Percentiles rank a stretch among this genome's conserved stretches.
phyloP scores from a whole-genome alignment of 2,329 filamentous ascomycete genomes.

The Dichotomopilus funicola region DNA sequence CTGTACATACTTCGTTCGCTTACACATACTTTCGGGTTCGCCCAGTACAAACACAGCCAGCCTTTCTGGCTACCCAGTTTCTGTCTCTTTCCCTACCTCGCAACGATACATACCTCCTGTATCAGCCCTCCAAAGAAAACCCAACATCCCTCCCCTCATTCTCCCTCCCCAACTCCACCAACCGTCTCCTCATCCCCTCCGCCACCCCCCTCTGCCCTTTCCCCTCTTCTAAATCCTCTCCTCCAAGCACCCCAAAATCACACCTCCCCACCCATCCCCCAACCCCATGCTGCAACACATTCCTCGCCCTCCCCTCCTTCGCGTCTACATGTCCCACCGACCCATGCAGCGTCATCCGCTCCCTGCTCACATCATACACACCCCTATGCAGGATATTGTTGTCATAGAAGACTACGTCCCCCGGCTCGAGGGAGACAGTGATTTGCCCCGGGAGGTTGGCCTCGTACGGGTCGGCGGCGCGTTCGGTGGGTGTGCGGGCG shows the following conservation, averaged over 20 bases:
- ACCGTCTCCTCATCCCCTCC: constrained; percentile 55
- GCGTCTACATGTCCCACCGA: constrained; percentile 58
- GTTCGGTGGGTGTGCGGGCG: constrained; percentile 66
- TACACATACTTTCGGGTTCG: too few relatives aligned
- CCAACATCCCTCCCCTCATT: constrained; percentile 50
- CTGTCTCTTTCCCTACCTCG: too few relatives aligned
- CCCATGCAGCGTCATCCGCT: constrained; percentile 67
- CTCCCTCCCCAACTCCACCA: constrained; percentile 56
- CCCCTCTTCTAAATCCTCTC: too few relatives aligned
- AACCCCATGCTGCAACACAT: constrained; percentile 70
- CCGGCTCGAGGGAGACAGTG: constrained; percentile 59
- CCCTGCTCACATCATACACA: constrained; percentile 51
- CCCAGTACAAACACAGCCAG: too few relatives aligned
- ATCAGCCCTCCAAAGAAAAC: constrained; percentile 51
- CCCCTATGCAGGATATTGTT: constrained; percentile 80
- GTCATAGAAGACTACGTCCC: constrained; percentile 82
- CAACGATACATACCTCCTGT: too few relatives aligned
- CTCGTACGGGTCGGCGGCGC: constrained; percentile 60
- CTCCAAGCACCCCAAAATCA: constrained; percentile 45
- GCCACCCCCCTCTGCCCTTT: constrained; percentile 40
- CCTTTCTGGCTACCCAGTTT: too few relatives aligned
- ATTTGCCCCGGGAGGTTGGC: constrained; percentile 55
- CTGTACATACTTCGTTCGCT: too few relatives aligned
- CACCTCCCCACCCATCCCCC: constrained; percentile 57
- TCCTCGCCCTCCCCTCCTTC: constrained; percentile 53